Conservation (phyloP, 345 rosid genomes). For the Citrus medica region DNA sequence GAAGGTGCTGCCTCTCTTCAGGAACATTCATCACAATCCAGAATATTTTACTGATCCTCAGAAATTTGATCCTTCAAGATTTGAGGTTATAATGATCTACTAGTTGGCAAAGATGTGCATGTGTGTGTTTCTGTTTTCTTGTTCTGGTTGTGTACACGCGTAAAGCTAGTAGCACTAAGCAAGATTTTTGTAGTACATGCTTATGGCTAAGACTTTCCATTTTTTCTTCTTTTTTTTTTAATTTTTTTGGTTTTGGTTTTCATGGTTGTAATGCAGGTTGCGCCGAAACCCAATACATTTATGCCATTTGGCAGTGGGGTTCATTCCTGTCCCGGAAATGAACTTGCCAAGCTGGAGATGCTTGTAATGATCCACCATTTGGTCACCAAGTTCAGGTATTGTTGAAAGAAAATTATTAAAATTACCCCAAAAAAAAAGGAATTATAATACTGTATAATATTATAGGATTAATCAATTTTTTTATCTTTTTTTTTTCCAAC, state of each 20-base stretch:
- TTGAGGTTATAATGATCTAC: slow-evolving; percentile 44
- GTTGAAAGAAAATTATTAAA: background rate
- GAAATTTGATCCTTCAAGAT: slow-evolving; percentile 65
- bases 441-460: too few species aligned
- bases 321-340: slow-evolving; percentile 80
- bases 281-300: slow-evolving; percentile 60
- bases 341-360: slow-evolving; percentile 79
- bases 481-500: too few species aligned
- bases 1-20: slow-evolving; percentile 82
- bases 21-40: slow-evolving; percentile 71
- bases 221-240: background rate
- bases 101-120: background rate
- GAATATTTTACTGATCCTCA: slow-evolving; percentile 58
- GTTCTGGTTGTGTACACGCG: background rate
- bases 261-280: slow-evolving; percentile 31
- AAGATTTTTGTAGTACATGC: background rate
- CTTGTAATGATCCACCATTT: slow-evolving; percentile 60
- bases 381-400: slow-evolving; percentile 63
- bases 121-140: background rate
- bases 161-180: background rate
- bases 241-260: background rate
- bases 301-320: slow-evolving; percentile 78
- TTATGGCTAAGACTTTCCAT: slow-evolving; percentile 1
- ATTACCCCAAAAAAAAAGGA: too few species aligned
- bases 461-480: too few species aligned